Base-by-base conservation (phyloP, 2,329 filamentous ascomycete genomes). In the Tolypocladium cylindrosporum region DNA sequence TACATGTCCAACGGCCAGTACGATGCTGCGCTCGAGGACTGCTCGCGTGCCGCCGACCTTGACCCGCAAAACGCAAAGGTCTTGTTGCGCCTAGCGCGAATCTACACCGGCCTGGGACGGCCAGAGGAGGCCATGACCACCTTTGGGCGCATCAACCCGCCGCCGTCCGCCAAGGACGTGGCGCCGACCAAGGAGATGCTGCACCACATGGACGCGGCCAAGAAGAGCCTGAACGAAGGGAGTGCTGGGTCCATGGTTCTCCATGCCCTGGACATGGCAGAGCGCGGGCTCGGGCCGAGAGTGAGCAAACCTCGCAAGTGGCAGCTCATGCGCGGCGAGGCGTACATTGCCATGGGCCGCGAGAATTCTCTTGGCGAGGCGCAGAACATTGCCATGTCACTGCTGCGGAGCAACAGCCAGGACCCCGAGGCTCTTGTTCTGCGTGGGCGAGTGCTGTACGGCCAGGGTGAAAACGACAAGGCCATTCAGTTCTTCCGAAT, bases 361-460 rank as follows among this genome's bases (percentile, higher is more conserved):
- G 83, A 86, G 59, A 97, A 97, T 74, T 87, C 91, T 13, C 78
- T 96, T 9, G 92, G 91, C 40, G 92, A 97, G 72, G 93, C 91
- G 6, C 91, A 96, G 74, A 95, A 92, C 69, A 85, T 97, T 57
- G 91, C 91, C 66, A 96, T 97, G 84, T 84, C 83, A 3, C 75
- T 99, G 65, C 79, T 99, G 61, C 85, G 94, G 56, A 80, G 83
- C 69, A 97, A 97, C 77, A 91, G 80, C 71, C 88, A 93, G 70
- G 94, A 99, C 68, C 92, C 94, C 1, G 94, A 99, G 75, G 94
- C 93, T 1, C 78, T 99, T 62, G 90, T 97, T 7, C 83, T 99
- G 55, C 85, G 93, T 54, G 94, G 93, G 31, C 85, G 91, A 62
- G 88, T 91, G 19, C 81, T 96, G 55, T 97, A 97, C 67, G 87